These are phyloP conservation scores for Eruca vesicaria DNA, from an alignment of 441 rosid genomes.

Conservation along the genomic window DNA sequence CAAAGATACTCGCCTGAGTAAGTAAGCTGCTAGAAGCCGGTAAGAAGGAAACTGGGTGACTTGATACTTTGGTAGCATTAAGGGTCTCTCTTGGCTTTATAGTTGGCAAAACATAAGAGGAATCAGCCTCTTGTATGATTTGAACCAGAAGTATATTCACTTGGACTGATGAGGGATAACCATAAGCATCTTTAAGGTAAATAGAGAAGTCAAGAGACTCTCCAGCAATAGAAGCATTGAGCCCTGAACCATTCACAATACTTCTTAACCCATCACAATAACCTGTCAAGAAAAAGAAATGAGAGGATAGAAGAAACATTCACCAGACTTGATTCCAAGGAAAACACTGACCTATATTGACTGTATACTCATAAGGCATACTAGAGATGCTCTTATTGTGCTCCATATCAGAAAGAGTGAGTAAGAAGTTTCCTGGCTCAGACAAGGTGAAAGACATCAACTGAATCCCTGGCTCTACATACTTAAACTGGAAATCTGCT, in stretches of 20 bases:
- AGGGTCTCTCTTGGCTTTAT: conserved; percentile 49
- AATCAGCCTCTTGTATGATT: conserved; percentile 47
- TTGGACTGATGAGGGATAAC: conserved; percentile 67
- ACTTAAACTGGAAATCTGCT: conserved; percentile 63
- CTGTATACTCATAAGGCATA: conserved; percentile 72
- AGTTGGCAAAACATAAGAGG: conserved; percentile 43
- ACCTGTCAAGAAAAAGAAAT: conserved; percentile 44
- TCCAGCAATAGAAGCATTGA: conserved; percentile 71
- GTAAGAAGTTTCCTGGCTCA: conserved; percentile 76
- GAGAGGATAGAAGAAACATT: not conserved
- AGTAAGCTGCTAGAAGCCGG: conserved; percentile 22
- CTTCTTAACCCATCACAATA: conserved; percentile 72
- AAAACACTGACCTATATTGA: conserved; percentile 59
- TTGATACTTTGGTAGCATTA: conserved; percentile 53
- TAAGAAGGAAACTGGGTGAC: no score
- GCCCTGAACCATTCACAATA: conserved; percentile 77
- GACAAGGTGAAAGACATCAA: conserved; percentile 61
- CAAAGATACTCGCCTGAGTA: conserved; percentile 50
- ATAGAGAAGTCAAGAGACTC: conserved; percentile 50
- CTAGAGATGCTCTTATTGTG: conserved; percentile 63
- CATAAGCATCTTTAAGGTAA: conserved; percentile 61
- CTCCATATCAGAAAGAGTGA: conserved; percentile 67
- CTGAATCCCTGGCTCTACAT: conserved; percentile 69
- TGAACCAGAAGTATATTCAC: conserved; percentile 56
- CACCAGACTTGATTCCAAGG: not conserved